Conservation (phyloP, 108 stramenopile species). For the Nitzschia inconspicua region DNA sequence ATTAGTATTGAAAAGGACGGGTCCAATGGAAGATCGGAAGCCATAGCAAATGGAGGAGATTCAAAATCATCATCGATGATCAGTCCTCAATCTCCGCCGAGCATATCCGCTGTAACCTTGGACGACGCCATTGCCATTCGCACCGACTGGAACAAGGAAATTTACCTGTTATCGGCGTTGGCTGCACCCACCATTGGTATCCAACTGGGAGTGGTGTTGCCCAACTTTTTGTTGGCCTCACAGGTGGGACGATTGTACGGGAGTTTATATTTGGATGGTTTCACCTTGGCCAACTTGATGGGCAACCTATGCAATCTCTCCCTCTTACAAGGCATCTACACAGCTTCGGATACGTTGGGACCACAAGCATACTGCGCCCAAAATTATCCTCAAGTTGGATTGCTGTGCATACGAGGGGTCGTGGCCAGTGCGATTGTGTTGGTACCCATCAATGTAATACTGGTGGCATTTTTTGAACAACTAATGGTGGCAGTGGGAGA, state of each 20-base stretch:
- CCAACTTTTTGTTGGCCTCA: slow-evolving; percentile 15
- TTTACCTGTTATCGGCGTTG: slow-evolving; percentile 12
- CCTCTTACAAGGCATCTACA: slow-evolving; percentile 26
- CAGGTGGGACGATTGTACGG: slow-evolving; percentile 35
- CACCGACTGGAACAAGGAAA: too few species aligned
- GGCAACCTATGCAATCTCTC: slow-evolving; percentile 30
- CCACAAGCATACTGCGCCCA: slow-evolving; percentile 44
- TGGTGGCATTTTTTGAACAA: slow-evolving; percentile 9
- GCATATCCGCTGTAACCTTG: too few species aligned
- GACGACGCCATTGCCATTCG: too few species aligned
- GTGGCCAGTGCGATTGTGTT: slow-evolving; percentile 16
- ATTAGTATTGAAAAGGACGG: too few species aligned
- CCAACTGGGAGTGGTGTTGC: slow-evolving; percentile 11
- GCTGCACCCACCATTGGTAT: slow-evolving; percentile 30
- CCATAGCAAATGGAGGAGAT: too few species aligned
- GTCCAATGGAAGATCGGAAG: too few species aligned
- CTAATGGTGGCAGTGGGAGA: slow-evolving; percentile 20
- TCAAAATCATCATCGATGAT: too few species aligned
- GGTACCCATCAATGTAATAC: slow-evolving; percentile 23
- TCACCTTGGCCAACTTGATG: slow-evolving; percentile 35
- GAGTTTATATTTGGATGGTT: slow-evolving; percentile 29
- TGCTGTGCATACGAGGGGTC: slow-evolving; percentile 43
- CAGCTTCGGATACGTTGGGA: slow-evolving; percentile 36
- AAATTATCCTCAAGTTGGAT: slow-evolving; percentile 39
- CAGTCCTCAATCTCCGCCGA: too few species aligned